Evolutionary conservation across 2,329 filamentous ascomycete species (phyloP), one percentile per base, ranked within the genome.

Genomic region (Sporothrix schenckii): DNA sequence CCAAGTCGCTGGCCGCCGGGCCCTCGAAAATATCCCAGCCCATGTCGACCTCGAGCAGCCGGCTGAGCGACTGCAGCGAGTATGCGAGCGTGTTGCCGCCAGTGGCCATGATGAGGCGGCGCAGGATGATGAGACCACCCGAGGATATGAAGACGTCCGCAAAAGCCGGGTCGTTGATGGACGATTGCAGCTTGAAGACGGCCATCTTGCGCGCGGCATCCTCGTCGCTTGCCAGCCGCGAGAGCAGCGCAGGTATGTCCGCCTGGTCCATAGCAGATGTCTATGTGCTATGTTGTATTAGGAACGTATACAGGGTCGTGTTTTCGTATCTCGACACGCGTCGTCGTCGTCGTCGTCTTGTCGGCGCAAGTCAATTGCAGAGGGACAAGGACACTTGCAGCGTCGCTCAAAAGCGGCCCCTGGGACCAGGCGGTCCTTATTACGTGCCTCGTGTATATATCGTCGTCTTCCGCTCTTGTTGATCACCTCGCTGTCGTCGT

Each of bases 171-270:
- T 99, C 95, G 78, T 94, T 94, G 80, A 99, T 97, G 73, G 92
- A 93, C 74, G 88, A 91, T 81, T 99, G 95, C 74, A 99, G 88
- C 83, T 97, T 97, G 87, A 99, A 99, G 72, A 96, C 95, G 72
- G 95, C 95, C 92, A 98, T 97, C 81, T 99, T 99, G 77, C 94
- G 92, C 75, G 92, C 90, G 70, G 92, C 94, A 84, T 99, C 95
- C 81, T 97, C 88, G 75, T 90, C 87, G 81, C 88, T 89, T 53
- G 86, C 83, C 72, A 90, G 83, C 74, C 88, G 87, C 81, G 86
- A 83, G 75, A 90, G 83, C 75, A 90, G 84, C 78, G 86, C 85
- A 65, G 88, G 88, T 75, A 90, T 88, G 75, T 90, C 88, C 76
- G 86, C 87, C 81, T 89, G 88, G 77, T 90, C 88, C 88, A 90